Evolutionary conservation across 106 monocot genomes (phyloP).

Genomic region (Dendrobium huoshanense): DNA sequence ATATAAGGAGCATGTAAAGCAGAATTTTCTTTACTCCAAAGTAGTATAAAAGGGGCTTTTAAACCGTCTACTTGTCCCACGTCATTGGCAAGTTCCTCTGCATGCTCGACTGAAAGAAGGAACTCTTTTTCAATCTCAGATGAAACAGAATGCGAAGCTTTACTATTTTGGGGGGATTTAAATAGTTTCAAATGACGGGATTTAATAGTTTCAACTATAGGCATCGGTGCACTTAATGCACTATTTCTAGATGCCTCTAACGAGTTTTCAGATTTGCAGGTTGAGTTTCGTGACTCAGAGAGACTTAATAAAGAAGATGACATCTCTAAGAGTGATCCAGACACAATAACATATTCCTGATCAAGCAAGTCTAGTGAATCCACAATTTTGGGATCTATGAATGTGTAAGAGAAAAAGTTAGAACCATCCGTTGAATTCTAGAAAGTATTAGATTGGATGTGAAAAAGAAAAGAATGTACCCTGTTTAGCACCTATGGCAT

Average conservation of each 20-base stretch:
- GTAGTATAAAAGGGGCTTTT: background rate
- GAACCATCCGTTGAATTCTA: background rate
- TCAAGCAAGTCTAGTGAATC: constrained; percentile 86
- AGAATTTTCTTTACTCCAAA: too few relatives aligned
- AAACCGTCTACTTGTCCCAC: constrained; percentile 70
- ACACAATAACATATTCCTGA: constrained; percentile 82
- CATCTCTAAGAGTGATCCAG: constrained; percentile 60
- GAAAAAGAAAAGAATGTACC: background rate
- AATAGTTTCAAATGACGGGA: constrained; percentile 31
- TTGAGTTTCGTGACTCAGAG: constrained; percentile 29
- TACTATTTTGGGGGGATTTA: constrained; percentile 8
- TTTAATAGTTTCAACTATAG: too few relatives aligned
- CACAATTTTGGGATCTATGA: constrained; percentile 27
- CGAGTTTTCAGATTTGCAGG: constrained; percentile 50
- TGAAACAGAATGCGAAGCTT: constrained; percentile 24
- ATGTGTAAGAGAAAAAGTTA: constrained; percentile 4
- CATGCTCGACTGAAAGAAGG: constrained; percentile 62
- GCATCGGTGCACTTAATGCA: constrained; percentile 67
- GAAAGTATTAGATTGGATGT: too few relatives aligned
- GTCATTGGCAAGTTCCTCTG: constrained; percentile 62
- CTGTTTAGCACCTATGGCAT: constrained; percentile 36
- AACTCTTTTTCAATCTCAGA: constrained; percentile 67
- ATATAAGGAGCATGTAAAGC: too few relatives aligned
- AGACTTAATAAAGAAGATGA: constrained; percentile 52
- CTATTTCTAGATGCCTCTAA: constrained; percentile 21